Evolutionary conservation across 495 filamentous ascomycete genomes (phyloP), one percentile per base, ranked within the genome.

Genomic region (Apodospora peruviana): DNA sequence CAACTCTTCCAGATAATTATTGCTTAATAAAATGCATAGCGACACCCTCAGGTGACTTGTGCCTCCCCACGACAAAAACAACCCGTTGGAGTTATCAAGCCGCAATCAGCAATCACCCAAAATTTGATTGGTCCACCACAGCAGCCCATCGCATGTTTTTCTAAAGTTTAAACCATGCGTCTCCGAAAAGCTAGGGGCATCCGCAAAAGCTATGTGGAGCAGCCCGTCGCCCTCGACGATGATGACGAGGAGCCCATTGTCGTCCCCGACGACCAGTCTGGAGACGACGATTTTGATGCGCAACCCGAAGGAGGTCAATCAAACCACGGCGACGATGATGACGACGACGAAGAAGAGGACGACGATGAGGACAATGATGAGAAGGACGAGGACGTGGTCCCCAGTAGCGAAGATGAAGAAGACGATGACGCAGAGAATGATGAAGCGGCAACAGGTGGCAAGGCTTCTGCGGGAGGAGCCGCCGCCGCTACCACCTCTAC

Each of bases 181-280:
- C 54, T 43, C 4, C 50, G 58, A 22, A 50, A 24, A 24, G 56
- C 61, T 1, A 39, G 62, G 5, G 57, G 55, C 32, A 40, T 57
- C 21, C 43, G 45, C 14, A 65, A 63, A 43, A 44, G 46, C 27
- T 65, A 65, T 25, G 44, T 45, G 25, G 57, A 60, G 22, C 55
- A 54, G 10, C 59, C 53, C 17, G 16, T 60, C 16, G 21, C 43
- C 20, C 41, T 51, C 23, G 53, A 53, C 19, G 59, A 60, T 38
- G 46, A 55, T 2, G 59, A 65, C 12, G 58, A 63, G 10, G 60
- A 63, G 18, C 48, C 52, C 11, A 44, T 62, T 7, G 7, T 39
- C 0, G 27, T 50, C 5, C 47, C 55, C 17, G 43, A 51, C 2
- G 35, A 45, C 32, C 20, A 44, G 1, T 48, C 59, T 5, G 48